Evolutionary conservation across 192 early-diverging fungal species (phyloP).

Genomic region (Dissophora globulifera): DNA sequence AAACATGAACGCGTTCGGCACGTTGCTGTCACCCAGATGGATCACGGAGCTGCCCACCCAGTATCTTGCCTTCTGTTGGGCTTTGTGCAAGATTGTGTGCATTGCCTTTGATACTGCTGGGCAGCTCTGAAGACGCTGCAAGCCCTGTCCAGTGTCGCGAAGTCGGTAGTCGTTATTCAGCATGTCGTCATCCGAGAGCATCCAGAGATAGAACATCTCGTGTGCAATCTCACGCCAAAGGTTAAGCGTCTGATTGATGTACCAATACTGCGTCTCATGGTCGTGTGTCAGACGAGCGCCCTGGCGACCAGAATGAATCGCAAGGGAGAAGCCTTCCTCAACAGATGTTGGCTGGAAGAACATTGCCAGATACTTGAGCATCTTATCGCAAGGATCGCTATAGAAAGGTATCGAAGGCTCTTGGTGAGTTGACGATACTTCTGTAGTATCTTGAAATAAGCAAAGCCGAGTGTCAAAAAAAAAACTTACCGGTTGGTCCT

Average conservation of each 20-base stretch:
- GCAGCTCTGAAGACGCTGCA: conserved; percentile 93
- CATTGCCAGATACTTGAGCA: conserved; percentile 78
- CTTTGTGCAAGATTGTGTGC: conserved; percentile 90
- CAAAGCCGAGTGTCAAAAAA: too few species aligned
- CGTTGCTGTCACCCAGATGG: conserved; percentile 97
- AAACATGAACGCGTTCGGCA: conserved; percentile 98
- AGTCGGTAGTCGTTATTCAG: conserved; percentile 87
- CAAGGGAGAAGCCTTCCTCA: conserved; percentile 76
- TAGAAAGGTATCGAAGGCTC: background rate
- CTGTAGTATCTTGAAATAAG: too few species aligned
- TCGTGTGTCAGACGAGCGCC: conserved; percentile 93
- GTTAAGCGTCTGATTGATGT: conserved; percentile 85
- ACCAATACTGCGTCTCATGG: conserved; percentile 91
- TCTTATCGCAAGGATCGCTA: conserved; percentile 95
- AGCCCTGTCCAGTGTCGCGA: conserved; percentile 96
- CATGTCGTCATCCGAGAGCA: conserved; percentile 88
- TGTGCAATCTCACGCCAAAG: conserved; percentile 97
- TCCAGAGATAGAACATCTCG: conserved; percentile 98
- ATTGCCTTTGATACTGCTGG: conserved; percentile 85
- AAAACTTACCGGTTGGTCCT: conserved; percentile 76
- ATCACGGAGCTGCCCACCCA: conserved; percentile 98
- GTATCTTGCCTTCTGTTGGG: conserved; percentile 81
- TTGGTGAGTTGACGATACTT: too few species aligned
- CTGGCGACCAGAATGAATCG: conserved; percentile 82
- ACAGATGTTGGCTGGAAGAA: conserved; percentile 74